Conservation (phyloP, 1,139 yeast species). For the Candida neerlandica region DNA sequence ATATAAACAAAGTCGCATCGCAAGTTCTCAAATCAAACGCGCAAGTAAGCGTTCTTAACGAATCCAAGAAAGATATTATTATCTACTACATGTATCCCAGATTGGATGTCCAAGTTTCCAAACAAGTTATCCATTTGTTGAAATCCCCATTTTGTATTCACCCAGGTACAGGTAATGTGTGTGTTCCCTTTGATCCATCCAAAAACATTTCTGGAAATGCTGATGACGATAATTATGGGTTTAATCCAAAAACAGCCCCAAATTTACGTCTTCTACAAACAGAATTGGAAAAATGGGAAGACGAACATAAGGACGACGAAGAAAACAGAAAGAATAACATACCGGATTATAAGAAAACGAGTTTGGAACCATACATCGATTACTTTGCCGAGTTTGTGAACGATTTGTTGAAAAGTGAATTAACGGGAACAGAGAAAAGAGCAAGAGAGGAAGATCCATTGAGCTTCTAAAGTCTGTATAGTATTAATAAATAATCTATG, state of each 20-base stretch:
- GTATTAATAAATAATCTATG: conserved; percentile 13
- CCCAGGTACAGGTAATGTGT: conserved; percentile 95
- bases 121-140: conserved; percentile 85
- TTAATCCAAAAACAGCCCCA: conserved; percentile 83
- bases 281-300: conserved; percentile 50
- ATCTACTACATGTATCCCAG: conserved; percentile 85
- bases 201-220: conserved; percentile 35
- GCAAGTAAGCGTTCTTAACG: conserved; percentile 52
- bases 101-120: conserved; percentile 89
- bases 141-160: conserved; percentile 98
- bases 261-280: conserved; percentile 62
- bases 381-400: conserved; percentile 67
- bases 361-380: conserved; percentile 75
- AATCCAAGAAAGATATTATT: conserved; percentile 83
- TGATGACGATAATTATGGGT: conserved; percentile 51
- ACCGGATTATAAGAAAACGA: conserved; percentile 63
- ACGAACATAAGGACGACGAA: conserved; percentile 26
- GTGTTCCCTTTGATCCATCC: conserved; percentile 85
- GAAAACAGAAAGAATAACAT: conserved; percentile 22
- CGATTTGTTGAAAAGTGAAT: conserved; percentile 57
- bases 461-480: conserved; percentile 4
- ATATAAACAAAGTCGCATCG: conserved; percentile 63
- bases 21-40: conserved; percentile 46
- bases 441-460: conserved; percentile 33
- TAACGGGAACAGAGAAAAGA: conserved; percentile 46